Conservation (phyloP, 805 yeast species). For the Starmerella stigmatis region DNA sequence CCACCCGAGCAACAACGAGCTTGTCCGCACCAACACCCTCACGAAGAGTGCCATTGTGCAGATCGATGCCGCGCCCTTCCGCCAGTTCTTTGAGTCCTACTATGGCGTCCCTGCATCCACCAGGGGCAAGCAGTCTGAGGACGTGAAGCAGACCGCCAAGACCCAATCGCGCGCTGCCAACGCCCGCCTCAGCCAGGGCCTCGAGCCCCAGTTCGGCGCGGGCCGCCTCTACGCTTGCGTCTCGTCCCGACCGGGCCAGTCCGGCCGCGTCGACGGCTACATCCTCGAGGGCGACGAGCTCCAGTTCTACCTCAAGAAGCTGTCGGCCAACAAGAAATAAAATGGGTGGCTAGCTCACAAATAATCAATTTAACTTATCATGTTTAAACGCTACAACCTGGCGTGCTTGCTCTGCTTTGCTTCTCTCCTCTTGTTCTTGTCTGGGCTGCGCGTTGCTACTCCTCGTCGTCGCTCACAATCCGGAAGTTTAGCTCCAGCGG, state of each 20-base stretch:
- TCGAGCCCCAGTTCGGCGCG: conserved; percentile 93
- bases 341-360: conserved; percentile 22
- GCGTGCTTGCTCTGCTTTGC: no score
- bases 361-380: neutral
- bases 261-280: conserved; percentile 99
- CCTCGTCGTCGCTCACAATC: neutral
- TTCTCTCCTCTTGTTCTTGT: no score
- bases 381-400: neutral
- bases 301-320: conserved; percentile 99
- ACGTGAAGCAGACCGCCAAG: conserved; percentile 71
- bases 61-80: conserved; percentile 99
- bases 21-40: conserved; percentile 98
- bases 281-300: conserved; percentile 99
- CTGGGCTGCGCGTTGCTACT: neutral
- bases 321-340: conserved; percentile 83
- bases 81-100: conserved; percentile 98
- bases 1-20: conserved; percentile 99
- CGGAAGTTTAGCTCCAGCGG: neutral
- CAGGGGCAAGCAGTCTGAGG: conserved; percentile 58
- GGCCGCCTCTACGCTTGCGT: conserved; percentile 98
- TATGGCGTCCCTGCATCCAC: conserved; percentile 64
- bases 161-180: conserved; percentile 60
- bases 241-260: conserved; percentile 99
- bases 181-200: conserved; percentile 80
- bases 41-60: conserved; percentile 98